These are phyloP conservation scores for Escovopsis weberi DNA, from an alignment of 2,329 filamentous ascomycete species.

Conservation along the genomic window DNA sequence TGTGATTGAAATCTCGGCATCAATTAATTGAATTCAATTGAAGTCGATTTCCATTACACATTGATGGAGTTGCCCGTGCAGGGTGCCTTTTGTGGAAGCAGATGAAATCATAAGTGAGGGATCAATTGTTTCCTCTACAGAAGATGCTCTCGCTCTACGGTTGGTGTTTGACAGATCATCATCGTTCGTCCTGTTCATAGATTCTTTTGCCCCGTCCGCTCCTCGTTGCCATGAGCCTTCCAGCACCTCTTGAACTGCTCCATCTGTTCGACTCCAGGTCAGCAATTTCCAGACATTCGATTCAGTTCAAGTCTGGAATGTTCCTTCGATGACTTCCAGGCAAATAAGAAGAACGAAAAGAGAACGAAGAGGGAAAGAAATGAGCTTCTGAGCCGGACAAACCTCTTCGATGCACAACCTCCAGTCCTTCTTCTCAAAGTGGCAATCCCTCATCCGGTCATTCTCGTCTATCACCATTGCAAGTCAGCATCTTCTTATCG, in stretches of 20 bases:
- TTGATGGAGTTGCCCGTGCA: no score
- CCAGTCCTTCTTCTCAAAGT: conserved; percentile 95
- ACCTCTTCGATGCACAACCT: conserved; percentile 78
- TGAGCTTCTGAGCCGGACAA: conserved; percentile 20
- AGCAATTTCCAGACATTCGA: not conserved
- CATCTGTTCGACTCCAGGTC: conserved; percentile 46
- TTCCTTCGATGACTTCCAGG: no score
- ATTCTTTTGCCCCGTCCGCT: conserved; percentile 66
- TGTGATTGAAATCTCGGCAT: no score
- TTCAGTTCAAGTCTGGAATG: no score
- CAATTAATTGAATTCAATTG: no score
- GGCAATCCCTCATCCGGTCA: conserved; percentile 82
- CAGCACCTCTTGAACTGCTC: conserved; percentile 79
- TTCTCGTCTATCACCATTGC: conserved; percentile 55
- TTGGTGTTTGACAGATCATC: no score
- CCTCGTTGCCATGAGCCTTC: conserved; percentile 78
- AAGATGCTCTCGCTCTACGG: no score
- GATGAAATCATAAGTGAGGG: no score
- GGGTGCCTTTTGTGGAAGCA: no score
- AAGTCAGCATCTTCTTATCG: not conserved
- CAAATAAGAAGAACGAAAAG: not conserved
- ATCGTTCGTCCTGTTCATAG: conserved; percentile 16
- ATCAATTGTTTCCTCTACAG: no score
- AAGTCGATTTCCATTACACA: no score
- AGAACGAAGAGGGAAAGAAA: no score